These are phyloP conservation scores for Teratosphaeria epicoccoides DNA, from an alignment of 2,329 filamentous ascomycete species.

Conservation along the genomic window DNA sequence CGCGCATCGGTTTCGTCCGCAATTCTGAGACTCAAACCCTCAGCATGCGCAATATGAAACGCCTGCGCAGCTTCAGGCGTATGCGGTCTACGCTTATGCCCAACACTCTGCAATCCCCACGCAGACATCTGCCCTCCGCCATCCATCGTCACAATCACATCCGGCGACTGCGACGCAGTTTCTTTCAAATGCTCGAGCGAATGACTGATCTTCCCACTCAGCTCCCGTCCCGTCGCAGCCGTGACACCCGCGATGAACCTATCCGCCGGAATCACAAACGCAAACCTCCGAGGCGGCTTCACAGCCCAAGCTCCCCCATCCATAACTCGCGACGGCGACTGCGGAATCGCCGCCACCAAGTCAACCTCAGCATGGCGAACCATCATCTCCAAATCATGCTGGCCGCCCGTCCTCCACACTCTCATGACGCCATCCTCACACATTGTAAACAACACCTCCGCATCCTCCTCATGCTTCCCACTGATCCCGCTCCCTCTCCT, in stretches of 20 bases:
- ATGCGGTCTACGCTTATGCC: slow-evolving; percentile 48
- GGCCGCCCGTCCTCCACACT: slow-evolving; percentile 72
- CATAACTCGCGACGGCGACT: slow-evolving; percentile 30
- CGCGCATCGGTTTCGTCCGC: slow-evolving; percentile 10
- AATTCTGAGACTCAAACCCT: slow-evolving; percentile 36
- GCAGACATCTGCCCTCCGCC: slow-evolving; percentile 77
- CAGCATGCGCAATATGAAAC: slow-evolving; percentile 78
- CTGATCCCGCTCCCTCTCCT: slow-evolving; percentile 18
- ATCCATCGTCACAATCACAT: slow-evolving; percentile 79
- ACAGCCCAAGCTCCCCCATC: slow-evolving; percentile 36
- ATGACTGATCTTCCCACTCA: slow-evolving; percentile 46
- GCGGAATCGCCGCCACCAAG: slow-evolving; percentile 54
- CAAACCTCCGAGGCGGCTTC: slow-evolving; percentile 45
- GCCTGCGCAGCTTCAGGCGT: slow-evolving; percentile 44
- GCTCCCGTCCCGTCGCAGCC: slow-evolving; percentile 42
- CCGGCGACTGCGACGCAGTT: slow-evolving; percentile 72
- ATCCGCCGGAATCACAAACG: slow-evolving; percentile 71
- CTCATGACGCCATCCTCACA: slow-evolving; percentile 71
- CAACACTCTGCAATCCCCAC: slow-evolving; percentile 83
- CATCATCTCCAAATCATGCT: slow-evolving; percentile 59
- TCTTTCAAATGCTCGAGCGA: slow-evolving; percentile 77
- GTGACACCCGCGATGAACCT: slow-evolving; percentile 59
- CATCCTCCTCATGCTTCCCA: slow-evolving; percentile 29
- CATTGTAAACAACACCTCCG: slow-evolving; percentile 84
- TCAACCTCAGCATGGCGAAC: slow-evolving; percentile 75